Evolutionary conservation across 2,329 filamentous ascomycete genomes (phyloP), one percentile per base, ranked within the genome.

Genomic region (Fusarium sambucinum): DNA sequence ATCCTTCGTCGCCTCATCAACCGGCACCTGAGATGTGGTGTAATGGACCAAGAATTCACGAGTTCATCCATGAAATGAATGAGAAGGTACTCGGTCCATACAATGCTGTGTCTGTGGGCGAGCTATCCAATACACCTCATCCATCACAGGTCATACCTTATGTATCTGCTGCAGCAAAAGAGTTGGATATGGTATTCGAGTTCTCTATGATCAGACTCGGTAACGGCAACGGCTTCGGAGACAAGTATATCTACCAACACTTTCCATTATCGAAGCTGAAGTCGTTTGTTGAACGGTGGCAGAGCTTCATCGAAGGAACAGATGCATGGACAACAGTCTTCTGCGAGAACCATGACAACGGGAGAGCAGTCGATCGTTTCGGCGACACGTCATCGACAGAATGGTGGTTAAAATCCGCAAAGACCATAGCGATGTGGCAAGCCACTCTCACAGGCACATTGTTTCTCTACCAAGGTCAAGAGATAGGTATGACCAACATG

Each of bases 271-370:
- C 80, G 0, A 79, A 80, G 8, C 72, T 87, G 41, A 84, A 85
- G 68, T 64, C 65, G 4, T 73, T 83, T 12, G 78, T 84, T 0
- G 67, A 76, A 11, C 83, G 79, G 42, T 86, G 84, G 80, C 85
- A 87, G 73, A 79, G 76, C 2, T 81, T 86, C 41, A 81, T 84
- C 35, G 77, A 81, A 50, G 82, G 80, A 12, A 84, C 79, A 3
- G 84, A 86, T 47, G 83, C 82, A 0, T 89, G 87, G 87, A 84
- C 85, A 0, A 89, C 87, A 0, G 84, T 84, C 0, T 91, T 89
- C 68, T 82, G 84, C 51, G 88, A 90, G 69, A 90, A 90, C 66
- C 88, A 90, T 72, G 89, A 90, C 69, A 86, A 89, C 37, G 85
- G 85, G 0, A 81, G 89, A 1, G 84, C 84, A 0, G 80, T 90